Evolutionary conservation across 179 eudicot species (phyloP).

Genomic region (Drosera spatulata): DNA sequence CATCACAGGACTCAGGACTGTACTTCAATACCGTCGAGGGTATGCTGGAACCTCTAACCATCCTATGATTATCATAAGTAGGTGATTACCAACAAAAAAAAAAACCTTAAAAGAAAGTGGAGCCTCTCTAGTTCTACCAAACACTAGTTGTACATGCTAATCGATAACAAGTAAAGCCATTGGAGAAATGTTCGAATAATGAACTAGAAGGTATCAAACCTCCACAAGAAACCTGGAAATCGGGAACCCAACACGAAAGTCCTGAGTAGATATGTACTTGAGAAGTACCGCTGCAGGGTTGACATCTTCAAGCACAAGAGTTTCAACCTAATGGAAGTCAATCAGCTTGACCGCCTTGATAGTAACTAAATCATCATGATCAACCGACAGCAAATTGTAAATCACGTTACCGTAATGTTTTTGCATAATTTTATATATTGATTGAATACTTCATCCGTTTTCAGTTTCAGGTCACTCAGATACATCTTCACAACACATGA

Average conservation of each 20-base stretch:
- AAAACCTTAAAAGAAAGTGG: too few relatives aligned
- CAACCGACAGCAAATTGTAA: too few relatives aligned
- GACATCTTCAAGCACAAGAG: constrained; percentile 57
- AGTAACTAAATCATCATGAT: too few relatives aligned
- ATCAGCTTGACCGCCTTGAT: too few relatives aligned
- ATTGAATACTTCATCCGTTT: too few relatives aligned
- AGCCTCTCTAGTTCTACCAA: too few relatives aligned
- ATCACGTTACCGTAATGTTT: too few relatives aligned
- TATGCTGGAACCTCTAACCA: constrained; percentile 34
- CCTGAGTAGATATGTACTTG: constrained; percentile 26
- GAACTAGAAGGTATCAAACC: constrained; percentile 21
- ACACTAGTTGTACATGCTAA: too few relatives aligned
- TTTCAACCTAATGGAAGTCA: constrained; percentile 28
- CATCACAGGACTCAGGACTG: constrained; percentile 50
- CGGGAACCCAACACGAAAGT: constrained; percentile 70
- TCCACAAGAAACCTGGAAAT: constrained; percentile 30
- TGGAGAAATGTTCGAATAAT: background rate
- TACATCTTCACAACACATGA: too few relatives aligned
- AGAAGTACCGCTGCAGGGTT: constrained; percentile 48
- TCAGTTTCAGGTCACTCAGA: too few relatives aligned
- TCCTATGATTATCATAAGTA: constrained; percentile 23
- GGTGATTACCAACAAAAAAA: background rate
- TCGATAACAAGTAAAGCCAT: background rate
- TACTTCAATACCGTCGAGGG: constrained; percentile 49
- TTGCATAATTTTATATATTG: too few relatives aligned